Evolutionary conservation across 768 basidiomycete genomes (phyloP).

Genomic region (Rossbeevera mucosa): DNA sequence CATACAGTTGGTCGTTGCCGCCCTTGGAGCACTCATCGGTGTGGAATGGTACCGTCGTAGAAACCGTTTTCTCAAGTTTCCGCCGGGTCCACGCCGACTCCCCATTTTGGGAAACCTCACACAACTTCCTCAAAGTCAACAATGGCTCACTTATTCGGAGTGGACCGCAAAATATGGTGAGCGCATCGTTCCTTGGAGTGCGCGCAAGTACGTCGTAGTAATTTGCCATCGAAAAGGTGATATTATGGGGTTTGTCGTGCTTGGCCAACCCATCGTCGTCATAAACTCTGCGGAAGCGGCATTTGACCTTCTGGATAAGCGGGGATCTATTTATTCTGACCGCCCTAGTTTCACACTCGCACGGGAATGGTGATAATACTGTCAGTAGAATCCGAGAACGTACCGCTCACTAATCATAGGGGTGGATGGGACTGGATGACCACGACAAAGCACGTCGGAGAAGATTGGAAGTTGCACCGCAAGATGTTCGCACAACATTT

Average conservation of each 20-base stretch:
- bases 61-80: neutral
- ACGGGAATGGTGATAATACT: neutral
- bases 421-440: slow-evolving; percentile 8
- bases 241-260: slow-evolving; percentile 1
- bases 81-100: slow-evolving; percentile 1
- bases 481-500: slow-evolving; percentile 1
- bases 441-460: neutral
- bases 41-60: slow-evolving; percentile 2
- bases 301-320: slow-evolving; percentile 4
- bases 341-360: slow-evolving; percentile 3
- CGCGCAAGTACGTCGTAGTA: neutral
- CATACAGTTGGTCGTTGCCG: neutral
- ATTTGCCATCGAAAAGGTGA: neutral
- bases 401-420: neutral
- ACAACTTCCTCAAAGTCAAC: neutral
- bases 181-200: neutral
- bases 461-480: slow-evolving; percentile 3
- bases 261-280: slow-evolving; percentile 5
- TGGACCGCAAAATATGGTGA: slow-evolving; percentile 2
- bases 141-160: slow-evolving; percentile 5
- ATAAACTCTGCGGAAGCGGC: neutral
- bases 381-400: neutral
- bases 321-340: slow-evolving; percentile 4
- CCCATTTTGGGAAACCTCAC: slow-evolving; percentile 1
- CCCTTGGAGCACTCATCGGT: neutral